Evolutionary conservation across 495 filamentous ascomycete species (phyloP).

Genomic region (Arthonia radiata): DNA sequence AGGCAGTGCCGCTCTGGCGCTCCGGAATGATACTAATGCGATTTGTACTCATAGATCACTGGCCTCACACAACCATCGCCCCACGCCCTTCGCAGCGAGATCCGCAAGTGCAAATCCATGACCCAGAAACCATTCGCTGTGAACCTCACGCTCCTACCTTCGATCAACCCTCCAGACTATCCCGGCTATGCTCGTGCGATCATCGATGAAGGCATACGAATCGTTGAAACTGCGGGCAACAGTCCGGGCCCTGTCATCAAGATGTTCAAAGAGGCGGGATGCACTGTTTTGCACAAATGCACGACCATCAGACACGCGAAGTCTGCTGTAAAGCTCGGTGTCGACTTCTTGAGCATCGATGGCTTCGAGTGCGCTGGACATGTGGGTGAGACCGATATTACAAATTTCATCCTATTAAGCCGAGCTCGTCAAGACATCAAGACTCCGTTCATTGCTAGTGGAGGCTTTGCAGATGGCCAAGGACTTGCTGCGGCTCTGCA

Average conservation of each 20-base stretch:
- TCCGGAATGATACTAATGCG: not conserved
- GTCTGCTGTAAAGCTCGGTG: constrained; percentile 77
- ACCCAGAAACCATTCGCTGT: constrained; percentile 82
- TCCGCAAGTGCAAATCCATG: constrained; percentile 61
- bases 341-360: constrained; percentile 90
- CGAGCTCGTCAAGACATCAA: constrained; percentile 41
- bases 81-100: constrained; percentile 82
- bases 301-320: constrained; percentile 88
- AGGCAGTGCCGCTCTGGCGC: constrained; percentile 2
- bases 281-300: constrained; percentile 83
- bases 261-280: constrained; percentile 57
- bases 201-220: constrained; percentile 77
- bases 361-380: constrained; percentile 96
- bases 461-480: constrained; percentile 86
- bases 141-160: constrained; percentile 85
- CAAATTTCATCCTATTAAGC: constrained; percentile 83
- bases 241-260: constrained; percentile 75
- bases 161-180: constrained; percentile 77
- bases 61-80: constrained; percentile 87
- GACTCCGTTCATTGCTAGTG: constrained; percentile 80
- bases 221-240: constrained; percentile 95
- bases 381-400: constrained; percentile 89
- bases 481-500: constrained; percentile 79
- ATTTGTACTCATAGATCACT: constrained; percentile 27
- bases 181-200: constrained; percentile 74